Percentiles rank a stretch among this genome's conserved stretches.
Evolutionary conservation across 1,284 basidiomycete species (phyloP).

Genomic region (Athelia psychrophila): DNA sequence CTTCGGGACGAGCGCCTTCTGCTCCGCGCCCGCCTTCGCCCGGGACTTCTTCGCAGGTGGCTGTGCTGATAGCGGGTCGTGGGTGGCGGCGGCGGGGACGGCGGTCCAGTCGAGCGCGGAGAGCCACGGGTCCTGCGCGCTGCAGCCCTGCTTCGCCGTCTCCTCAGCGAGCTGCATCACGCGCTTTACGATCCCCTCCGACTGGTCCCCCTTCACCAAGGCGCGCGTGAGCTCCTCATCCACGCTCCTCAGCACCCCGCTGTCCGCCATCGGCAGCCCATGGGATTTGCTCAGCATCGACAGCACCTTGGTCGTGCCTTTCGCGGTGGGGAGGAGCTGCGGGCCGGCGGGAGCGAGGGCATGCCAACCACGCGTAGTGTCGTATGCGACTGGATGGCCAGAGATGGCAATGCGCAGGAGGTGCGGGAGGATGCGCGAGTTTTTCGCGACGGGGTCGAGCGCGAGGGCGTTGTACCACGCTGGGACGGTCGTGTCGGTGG

Average conservation of each 20-base stretch:
- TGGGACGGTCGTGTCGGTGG: slow-evolving; percentile 34
- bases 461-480: slow-evolving; percentile 76
- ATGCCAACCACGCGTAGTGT: slow-evolving; percentile 66
- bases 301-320: slow-evolving; percentile 33
- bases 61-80: slow-evolving; percentile 9
- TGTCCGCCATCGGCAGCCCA: slow-evolving; percentile 36
- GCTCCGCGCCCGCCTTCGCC: slow-evolving; percentile 31
- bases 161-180: slow-evolving; percentile 39
- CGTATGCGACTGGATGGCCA: slow-evolving; percentile 65
- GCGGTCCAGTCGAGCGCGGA: slow-evolving; percentile 66
- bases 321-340: slow-evolving; percentile 30
- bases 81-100: slow-evolving; percentile 5
- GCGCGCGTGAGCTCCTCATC: slow-evolving; percentile 39
- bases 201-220: slow-evolving; percentile 36
- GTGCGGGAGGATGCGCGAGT: slow-evolving; percentile 70
- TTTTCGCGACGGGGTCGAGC: slow-evolving; percentile 46
- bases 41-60: slow-evolving; percentile 12
- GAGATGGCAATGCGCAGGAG: slow-evolving; percentile 79
- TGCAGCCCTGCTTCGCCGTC: slow-evolving; percentile 19
- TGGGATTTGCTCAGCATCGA: slow-evolving; percentile 42
- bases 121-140: slow-evolving; percentile 53
- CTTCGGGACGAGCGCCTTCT: slow-evolving; percentile 71
- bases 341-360: slow-evolving; percentile 41
- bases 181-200: slow-evolving; percentile 23
- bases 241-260: slow-evolving; percentile 33